Evolutionary conservation across 139 green algal genomes (phyloP), one percentile per base, ranked within the genome.

Genomic region (Pleodorina starrii): DNA sequence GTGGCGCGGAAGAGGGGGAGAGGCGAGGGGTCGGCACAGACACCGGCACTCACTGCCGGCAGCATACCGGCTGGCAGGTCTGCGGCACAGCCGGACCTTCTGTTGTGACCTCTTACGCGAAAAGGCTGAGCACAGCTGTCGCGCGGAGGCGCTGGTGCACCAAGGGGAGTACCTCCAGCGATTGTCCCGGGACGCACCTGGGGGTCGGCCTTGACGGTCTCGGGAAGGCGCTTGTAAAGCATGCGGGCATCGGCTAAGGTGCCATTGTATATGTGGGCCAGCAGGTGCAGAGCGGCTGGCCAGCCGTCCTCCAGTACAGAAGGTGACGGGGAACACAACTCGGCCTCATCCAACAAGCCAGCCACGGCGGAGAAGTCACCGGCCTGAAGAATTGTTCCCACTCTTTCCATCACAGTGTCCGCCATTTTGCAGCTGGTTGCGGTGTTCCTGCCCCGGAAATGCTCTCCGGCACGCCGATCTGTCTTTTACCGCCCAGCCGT

Each of bases 191-290:
- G n/a, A 60, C 54, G 60, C 44, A 88, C 82, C 82, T 88, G 66
- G 6, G 82, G 66, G 32, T 89, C 50, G 9, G 68, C 38, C 50
- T 74, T 73, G 14, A 68, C 68, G 25, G 0, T 5, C 4, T 89
- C 69, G 14, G 84, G 84, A 16, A 89, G 36, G 35, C 84, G 84
- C 38, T 74, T 82, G 17, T 60, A 73, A 48, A 89, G 69, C 50
- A 89, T 44, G 11, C 84, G 84, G 17, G 84, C 84, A 40, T 82
- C 69, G 16, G 48, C 25, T 14, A 83, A 38, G 44, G 46, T 44
- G 35, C 84, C 84, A 25, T 72, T 74, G 66, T 89, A 82, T 19
- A 89, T 38, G 29, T 89, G 84, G 23, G 48, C 51, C 36, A 89
- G 84, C 69, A 89, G 25, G 69, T 89, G 84, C 50, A 82, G 48